Percentiles rank a stretch among this genome's conserved stretches.
These are phyloP conservation scores for Malania oleifera DNA, from an alignment of 164 flowering plant species.

Conservation along the genomic window DNA sequence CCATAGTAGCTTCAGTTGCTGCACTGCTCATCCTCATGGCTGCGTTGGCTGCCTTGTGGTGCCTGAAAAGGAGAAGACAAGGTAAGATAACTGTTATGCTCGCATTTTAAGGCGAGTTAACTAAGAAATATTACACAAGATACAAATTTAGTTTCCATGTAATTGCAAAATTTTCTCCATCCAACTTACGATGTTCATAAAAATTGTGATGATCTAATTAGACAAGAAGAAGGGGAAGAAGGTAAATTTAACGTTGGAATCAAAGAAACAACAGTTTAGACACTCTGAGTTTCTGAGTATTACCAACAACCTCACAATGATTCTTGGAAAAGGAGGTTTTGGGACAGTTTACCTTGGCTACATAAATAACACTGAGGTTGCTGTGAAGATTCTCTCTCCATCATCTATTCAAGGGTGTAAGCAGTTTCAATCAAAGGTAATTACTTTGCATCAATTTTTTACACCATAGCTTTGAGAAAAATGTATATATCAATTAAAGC, in stretches of 20 bases:
- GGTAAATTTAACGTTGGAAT: not conserved
- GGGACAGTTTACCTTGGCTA: not conserved
- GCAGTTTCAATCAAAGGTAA: slow-evolving; percentile 16
- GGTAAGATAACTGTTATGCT: not conserved
- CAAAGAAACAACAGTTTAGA: not conserved
- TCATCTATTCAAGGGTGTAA: slow-evolving; percentile 15
- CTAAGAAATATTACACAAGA: not conserved
- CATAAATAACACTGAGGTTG: slow-evolving; percentile 6
- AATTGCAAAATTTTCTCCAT: not conserved
- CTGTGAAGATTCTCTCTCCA: slow-evolving; percentile 15
- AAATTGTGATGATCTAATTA: not conserved
- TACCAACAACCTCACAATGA: not conserved
- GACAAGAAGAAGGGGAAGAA: not conserved
- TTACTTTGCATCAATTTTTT: not conserved
- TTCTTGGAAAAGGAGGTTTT: not conserved
- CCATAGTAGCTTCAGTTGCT: not conserved
- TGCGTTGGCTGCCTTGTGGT: not conserved
- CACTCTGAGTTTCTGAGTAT: not conserved
- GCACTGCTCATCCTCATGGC: not conserved
- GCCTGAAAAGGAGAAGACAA: not conserved
- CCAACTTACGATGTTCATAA: too few species aligned
- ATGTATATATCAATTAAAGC: too few species aligned
- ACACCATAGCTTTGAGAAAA: too few species aligned
- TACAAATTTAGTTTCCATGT: not conserved
- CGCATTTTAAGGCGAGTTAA: not conserved